Evolutionary conservation across 192 early-diverging fungal genomes (phyloP).

Genomic region (Coemansia sp.): DNA sequence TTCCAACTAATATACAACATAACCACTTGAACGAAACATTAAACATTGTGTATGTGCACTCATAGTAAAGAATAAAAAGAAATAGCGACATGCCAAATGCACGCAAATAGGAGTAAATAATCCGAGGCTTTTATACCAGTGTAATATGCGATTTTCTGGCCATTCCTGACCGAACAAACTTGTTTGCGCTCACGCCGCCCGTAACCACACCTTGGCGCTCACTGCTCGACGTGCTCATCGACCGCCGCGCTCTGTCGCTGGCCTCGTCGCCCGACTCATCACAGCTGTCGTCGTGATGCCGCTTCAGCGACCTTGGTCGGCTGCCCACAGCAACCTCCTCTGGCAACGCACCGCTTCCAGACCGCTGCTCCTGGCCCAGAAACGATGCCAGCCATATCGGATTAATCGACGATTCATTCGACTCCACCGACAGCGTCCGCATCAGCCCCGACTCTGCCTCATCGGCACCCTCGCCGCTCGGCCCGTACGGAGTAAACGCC

Average conservation of each 20-base stretch:
- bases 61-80: too few relatives aligned
- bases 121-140: conserved; percentile 8
- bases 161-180: conserved; percentile 38
- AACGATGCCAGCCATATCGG: conserved; percentile 41
- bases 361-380: conserved; percentile 29
- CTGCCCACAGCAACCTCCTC: not conserved
- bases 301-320: conserved; percentile 39
- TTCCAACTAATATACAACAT: too few relatives aligned
- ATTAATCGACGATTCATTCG: conserved; percentile 21
- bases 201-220: conserved; percentile 16
- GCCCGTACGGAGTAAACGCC: conserved; percentile 12
- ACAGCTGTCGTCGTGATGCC: conserved; percentile 28
- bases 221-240: conserved; percentile 19
- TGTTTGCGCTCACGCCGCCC: conserved; percentile 18
- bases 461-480: not conserved
- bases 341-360: not conserved
- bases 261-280: conserved; percentile 16
- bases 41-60: too few relatives aligned
- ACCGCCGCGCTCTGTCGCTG: conserved; percentile 13
- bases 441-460: conserved; percentile 4
- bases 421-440: conserved; percentile 15
- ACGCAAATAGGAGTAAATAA: not conserved
- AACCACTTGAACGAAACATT: too few relatives aligned
- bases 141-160: conserved; percentile 25
- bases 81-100: too few relatives aligned